Percentiles rank a stretch among this genome's conserved stretches.
Conservation (phyloP, 352 stramenopile genomes). For the Ochromonadaceae sp. region DNA sequence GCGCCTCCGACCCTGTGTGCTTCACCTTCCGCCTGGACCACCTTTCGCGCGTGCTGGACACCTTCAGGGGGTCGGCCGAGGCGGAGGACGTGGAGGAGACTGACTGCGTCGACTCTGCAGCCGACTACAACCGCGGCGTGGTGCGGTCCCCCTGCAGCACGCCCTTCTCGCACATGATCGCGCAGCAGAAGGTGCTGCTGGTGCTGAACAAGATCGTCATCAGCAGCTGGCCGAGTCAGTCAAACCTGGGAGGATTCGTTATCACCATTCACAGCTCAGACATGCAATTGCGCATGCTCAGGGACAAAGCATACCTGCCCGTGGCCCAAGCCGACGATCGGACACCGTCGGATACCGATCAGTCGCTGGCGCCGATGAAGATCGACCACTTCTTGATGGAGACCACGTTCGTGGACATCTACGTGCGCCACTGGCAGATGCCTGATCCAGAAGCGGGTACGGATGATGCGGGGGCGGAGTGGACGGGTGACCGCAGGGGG, state of each 20-base stretch:
- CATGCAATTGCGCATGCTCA: neutral
- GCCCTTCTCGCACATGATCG: neutral
- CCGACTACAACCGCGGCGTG: neutral
- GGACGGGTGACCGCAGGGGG: too few species aligned
- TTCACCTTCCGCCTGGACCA: neutral
- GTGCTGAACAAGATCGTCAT: too few species aligned
- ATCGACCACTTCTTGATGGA: constrained; percentile 11
- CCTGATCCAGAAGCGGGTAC: too few species aligned
- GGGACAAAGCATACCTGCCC: neutral
- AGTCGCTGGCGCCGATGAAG: neutral
- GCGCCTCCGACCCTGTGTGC: neutral
- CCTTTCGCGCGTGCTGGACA: neutral
- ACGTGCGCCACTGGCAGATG: neutral
- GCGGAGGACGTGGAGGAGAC: neutral
- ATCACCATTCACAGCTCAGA: neutral
- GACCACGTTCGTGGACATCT: neutral
- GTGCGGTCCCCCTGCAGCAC: neutral
- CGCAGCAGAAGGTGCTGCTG: too few species aligned
- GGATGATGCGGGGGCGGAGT: neutral
- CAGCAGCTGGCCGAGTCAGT: neutral
- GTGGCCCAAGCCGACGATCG: neutral
- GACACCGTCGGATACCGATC: neutral
- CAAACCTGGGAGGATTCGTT: neutral
- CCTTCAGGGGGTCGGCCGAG: neutral
- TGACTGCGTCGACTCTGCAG: too few species aligned